phyloP scores from a whole-genome alignment of 352 stramenopile genomes.

The Halophytophthora batemanensis region DNA sequence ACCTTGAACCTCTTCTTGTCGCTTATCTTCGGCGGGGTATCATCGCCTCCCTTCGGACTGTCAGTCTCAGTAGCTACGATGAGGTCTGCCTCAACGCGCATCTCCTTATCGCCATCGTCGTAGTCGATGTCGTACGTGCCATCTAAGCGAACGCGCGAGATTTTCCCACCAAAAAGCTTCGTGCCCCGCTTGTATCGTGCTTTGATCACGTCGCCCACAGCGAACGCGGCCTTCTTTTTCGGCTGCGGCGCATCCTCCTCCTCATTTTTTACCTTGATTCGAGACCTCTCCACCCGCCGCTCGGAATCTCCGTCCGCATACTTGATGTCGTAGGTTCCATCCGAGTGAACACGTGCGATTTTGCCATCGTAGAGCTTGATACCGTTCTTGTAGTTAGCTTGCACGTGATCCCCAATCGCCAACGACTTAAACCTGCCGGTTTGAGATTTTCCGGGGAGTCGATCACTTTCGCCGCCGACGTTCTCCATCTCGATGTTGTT shows the following conservation, averaged over 20 bases:
- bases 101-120: slow-evolving; percentile 38
- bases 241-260: slow-evolving; percentile 6
- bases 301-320: slow-evolving; percentile 55
- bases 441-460: not conserved
- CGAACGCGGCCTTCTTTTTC: slow-evolving; percentile 13
- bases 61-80: slow-evolving; percentile 15
- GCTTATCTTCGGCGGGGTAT: slow-evolving; percentile 3
- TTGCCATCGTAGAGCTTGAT: slow-evolving; percentile 49
- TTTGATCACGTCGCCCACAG: slow-evolving; percentile 39
- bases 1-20: slow-evolving; percentile 18
- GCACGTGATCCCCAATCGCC: slow-evolving; percentile 22
- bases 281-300: slow-evolving; percentile 26
- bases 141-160: slow-evolving; percentile 44
- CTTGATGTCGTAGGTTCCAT: slow-evolving; percentile 48
- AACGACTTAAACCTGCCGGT: slow-evolving; percentile 1
- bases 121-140: slow-evolving; percentile 56
- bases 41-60: not conserved
- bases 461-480: slow-evolving; percentile 1
- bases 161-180: slow-evolving; percentile 43
- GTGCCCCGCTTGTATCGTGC: slow-evolving; percentile 40
- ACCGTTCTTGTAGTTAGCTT: slow-evolving; percentile 38
- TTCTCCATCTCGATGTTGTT: slow-evolving; percentile 31
- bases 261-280: slow-evolving; percentile 18
- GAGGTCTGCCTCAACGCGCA: slow-evolving; percentile 11
- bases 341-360: slow-evolving; percentile 54